Conservation (phyloP, 1,284 basidiomycete species). For the Trichosporon faecale region DNA sequence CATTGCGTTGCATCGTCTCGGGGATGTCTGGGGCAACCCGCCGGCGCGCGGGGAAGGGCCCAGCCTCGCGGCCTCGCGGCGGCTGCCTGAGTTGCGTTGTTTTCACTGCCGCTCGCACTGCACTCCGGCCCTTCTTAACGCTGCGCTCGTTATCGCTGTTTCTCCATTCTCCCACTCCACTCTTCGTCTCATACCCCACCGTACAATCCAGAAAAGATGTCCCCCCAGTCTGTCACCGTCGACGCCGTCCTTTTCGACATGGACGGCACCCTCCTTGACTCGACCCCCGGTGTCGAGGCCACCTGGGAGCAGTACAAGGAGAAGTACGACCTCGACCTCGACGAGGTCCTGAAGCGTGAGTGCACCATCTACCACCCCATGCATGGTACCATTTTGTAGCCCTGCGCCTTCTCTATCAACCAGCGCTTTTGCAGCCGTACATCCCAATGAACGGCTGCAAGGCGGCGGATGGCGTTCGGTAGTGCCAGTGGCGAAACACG, state of each 20-base stretch:
- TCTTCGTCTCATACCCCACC: background rate
- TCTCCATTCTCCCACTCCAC: background rate
- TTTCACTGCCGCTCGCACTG: background rate
- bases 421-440: background rate
- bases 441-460: background rate
- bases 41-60: no score
- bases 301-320: constrained; percentile 48
- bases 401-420: background rate
- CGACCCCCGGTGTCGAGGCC: constrained; percentile 48
- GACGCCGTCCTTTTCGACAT: constrained; percentile 46
- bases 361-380: background rate
- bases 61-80: no score
- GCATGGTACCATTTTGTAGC: background rate
- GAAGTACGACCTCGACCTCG: constrained; percentile 47
- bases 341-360: constrained; percentile 48
- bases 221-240: constrained; percentile 15
- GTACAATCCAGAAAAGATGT: background rate
- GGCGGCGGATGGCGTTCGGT: background rate
- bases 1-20: background rate
- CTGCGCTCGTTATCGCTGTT: background rate
- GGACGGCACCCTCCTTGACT: constrained; percentile 51
- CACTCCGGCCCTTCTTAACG: background rate
- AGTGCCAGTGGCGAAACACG: background rate
- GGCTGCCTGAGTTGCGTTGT: background rate
- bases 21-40: background rate